Conservation (phyloP, 2,329 filamentous ascomycete genomes). For the Teratosphaeria nubilosa region DNA sequence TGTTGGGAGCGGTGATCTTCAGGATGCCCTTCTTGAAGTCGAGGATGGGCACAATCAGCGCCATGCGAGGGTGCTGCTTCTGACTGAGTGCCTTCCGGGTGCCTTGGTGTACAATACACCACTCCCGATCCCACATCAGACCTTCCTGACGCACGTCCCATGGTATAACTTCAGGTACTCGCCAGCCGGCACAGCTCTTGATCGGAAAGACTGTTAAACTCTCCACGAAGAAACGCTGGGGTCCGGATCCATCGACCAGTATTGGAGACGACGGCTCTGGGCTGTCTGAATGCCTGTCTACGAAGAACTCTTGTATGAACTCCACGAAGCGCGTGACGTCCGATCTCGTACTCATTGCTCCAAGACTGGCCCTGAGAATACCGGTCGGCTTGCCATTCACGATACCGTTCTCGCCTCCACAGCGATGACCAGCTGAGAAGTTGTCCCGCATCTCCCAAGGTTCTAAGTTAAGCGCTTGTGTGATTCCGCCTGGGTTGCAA, state of each 20-base stretch:
- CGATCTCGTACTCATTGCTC: constrained; percentile 71
- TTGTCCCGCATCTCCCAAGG: constrained; percentile 77
- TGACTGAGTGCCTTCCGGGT: constrained; percentile 79
- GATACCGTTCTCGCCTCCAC: constrained; percentile 72
- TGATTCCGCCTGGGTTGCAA: constrained; percentile 84
- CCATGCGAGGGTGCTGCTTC: constrained; percentile 82
- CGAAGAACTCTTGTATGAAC: constrained; percentile 25
- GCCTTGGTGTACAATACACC: constrained; percentile 83
- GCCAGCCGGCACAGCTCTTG: constrained; percentile 81
- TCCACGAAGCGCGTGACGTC: constrained; percentile 63
- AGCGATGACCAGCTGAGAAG: constrained; percentile 75
- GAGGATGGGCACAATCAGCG: constrained; percentile 63
- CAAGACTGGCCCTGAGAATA: constrained; percentile 73
- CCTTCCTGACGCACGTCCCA: constrained; percentile 81
- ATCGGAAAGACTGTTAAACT: constrained; percentile 67
- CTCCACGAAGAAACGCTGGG: constrained; percentile 31
- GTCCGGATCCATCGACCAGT: not conserved
- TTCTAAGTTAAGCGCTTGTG: constrained; percentile 59
- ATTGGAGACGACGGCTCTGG: not conserved
- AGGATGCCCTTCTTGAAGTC: constrained; percentile 61
- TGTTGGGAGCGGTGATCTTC: constrained; percentile 39
- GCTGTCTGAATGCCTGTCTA: constrained; percentile 9
- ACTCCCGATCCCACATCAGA: constrained; percentile 88
- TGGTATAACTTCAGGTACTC: constrained; percentile 48
- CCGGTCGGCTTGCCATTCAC: constrained; percentile 80